Conservation (phyloP, 192 early-diverging fungal genomes). For the Entomortierella beljakovae region DNA sequence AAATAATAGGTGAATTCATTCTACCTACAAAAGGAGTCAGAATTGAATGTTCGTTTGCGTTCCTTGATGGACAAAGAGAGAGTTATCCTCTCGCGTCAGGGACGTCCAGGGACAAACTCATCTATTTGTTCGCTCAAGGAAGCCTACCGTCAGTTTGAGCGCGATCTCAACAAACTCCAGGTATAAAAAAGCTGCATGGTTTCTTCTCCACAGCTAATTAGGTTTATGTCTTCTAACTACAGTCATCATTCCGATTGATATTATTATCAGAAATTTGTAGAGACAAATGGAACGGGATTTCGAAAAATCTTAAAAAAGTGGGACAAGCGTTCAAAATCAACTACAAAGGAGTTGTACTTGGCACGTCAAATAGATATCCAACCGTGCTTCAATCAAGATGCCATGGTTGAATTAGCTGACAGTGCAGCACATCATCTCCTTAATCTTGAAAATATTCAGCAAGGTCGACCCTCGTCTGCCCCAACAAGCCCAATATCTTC, state of each 20-base stretch:
- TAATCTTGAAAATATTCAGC: conserved; percentile 76
- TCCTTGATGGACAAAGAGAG: conserved; percentile 86
- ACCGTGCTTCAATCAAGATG: conserved; percentile 95
- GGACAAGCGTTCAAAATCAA: conserved; percentile 98
- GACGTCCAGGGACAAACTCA: conserved; percentile 61
- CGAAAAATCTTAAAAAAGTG: conserved; percentile 99
- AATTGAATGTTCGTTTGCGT: conserved; percentile 88
- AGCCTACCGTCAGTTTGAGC: conserved; percentile 91
- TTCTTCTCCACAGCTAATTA: background rate
- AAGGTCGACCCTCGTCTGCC: conserved; percentile 36
- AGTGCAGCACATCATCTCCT: conserved; percentile 80
- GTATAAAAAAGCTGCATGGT: conserved; percentile 53
- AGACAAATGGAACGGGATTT: conserved; percentile 97
- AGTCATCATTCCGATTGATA: background rate
- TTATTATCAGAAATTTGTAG: conserved; percentile 87
- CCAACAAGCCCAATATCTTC: conserved; percentile 36
- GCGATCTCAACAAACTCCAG: conserved; percentile 95
- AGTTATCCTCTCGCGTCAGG: conserved; percentile 64
- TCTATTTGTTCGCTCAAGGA: conserved; percentile 84
- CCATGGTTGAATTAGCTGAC: conserved; percentile 92
- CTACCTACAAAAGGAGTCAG: conserved; percentile 96
- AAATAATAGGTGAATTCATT: conserved; percentile 86
- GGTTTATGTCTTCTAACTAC: background rate
- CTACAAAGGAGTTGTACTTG: conserved; percentile 97
- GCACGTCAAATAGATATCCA: conserved; percentile 97